Percentiles rank a stretch among this genome's conserved stretches.
These are phyloP conservation scores for Coemansia sp. DNA, from an alignment of 192 early-diverging fungal species.

Conservation along the genomic window DNA sequence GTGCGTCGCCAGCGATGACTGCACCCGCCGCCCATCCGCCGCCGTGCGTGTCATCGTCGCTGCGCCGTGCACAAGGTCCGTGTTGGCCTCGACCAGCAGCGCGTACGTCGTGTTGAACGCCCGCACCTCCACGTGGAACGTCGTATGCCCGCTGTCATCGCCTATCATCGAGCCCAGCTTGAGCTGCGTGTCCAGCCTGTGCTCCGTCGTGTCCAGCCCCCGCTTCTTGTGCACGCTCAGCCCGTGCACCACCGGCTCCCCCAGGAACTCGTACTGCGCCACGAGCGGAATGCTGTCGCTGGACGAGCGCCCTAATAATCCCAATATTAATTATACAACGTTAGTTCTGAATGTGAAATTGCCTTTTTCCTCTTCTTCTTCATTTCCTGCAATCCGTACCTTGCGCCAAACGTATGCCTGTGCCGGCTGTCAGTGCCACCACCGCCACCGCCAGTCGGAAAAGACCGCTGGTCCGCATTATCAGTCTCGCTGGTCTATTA, in stretches of 20 bases:
- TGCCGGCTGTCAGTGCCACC: background rate
- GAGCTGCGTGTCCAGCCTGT: slow-evolving; percentile 14
- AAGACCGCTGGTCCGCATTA: slow-evolving; percentile 10
- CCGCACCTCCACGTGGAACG: slow-evolving; percentile 59
- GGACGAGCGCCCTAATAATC: slow-evolving; percentile 15
- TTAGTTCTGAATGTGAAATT: background rate
- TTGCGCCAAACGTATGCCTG: background rate
- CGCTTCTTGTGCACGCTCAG: background rate
- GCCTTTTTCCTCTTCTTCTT: background rate
- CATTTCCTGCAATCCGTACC: background rate
- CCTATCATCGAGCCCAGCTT: slow-evolving; percentile 32
- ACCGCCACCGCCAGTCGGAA: slow-evolving; percentile 3
- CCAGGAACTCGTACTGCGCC: slow-evolving; percentile 47
- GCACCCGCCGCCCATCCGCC: slow-evolving; percentile 5
- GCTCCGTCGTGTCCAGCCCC: background rate
- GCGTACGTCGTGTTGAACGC: slow-evolving; percentile 70
- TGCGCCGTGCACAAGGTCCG: slow-evolving; percentile 70
- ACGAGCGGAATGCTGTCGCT: slow-evolving; percentile 37
- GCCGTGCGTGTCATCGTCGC: slow-evolving; percentile 43
- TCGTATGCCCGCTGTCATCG: slow-evolving; percentile 54
- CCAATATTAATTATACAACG: background rate
- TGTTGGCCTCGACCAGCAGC: slow-evolving; percentile 69
- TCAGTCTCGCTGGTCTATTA: background rate
- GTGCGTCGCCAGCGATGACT: slow-evolving; percentile 17
- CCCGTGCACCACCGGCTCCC: slow-evolving; percentile 47